A percentile compares a stretch with the other conserved stretches of the same genome.
Evolutionary conservation across 1,284 basidiomycete genomes (phyloP).

Genomic region (Irpex sp.): DNA sequence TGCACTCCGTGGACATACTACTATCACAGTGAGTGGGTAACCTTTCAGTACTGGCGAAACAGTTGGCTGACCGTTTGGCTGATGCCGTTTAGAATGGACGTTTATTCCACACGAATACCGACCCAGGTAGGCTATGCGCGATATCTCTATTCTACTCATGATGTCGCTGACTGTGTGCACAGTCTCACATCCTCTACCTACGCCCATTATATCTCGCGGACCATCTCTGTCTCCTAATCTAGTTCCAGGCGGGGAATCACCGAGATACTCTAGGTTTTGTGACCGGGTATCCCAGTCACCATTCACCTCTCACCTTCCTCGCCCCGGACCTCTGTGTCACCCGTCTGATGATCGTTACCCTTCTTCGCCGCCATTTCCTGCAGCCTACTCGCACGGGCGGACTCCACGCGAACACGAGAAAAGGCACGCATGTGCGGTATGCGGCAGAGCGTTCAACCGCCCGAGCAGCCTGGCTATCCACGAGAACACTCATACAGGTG

Average conservation of each 20-base stretch:
- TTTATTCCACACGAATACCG: neutral
- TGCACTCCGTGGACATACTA: neutral
- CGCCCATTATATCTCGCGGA: neutral
- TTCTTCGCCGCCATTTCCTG: neutral
- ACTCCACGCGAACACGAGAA: constrained; percentile 30
- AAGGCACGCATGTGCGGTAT: constrained; percentile 63
- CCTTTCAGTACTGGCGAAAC: too few relatives aligned
- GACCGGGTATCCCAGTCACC: neutral
- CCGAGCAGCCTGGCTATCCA: constrained; percentile 76
- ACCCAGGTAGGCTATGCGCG: neutral
- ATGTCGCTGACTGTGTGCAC: neutral
- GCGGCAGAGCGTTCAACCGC: constrained; percentile 70
- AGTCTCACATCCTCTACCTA: neutral
- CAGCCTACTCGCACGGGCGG: neutral
- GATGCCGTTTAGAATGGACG: neutral
- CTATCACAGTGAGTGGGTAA: neutral
- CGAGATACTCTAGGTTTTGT: neutral
- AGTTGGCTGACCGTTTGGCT: neutral
- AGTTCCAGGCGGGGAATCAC: neutral
- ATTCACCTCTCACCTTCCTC: neutral
- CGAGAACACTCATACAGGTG: constrained; percentile 75
- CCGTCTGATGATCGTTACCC: neutral
- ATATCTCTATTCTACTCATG: neutral
- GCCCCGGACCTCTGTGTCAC: neutral
- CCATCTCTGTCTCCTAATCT: neutral